A percentile compares a stretch with the other conserved stretches of the same genome.
Evolutionary conservation across 768 basidiomycete species (phyloP).

Genomic region (Galerina marginata): DNA sequence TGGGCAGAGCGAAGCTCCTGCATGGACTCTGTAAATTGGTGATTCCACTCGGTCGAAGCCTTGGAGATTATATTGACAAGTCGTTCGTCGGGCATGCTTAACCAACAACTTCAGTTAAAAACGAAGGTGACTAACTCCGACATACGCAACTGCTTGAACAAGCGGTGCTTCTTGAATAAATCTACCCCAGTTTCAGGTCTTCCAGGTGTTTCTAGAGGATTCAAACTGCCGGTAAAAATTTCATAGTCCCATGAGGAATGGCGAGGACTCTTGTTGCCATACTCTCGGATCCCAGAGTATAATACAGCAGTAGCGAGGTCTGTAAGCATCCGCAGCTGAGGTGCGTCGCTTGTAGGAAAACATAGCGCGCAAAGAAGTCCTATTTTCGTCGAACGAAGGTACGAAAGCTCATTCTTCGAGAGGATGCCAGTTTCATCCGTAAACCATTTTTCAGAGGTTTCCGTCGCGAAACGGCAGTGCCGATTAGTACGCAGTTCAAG

Average conservation of each 20-base stretch:
- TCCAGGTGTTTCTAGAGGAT: not conserved
- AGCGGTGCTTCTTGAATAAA: conserved; percentile 30
- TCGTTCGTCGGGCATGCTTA: conserved; percentile 22
- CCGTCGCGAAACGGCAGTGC: conserved; percentile 38
- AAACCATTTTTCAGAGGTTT: conserved; percentile 40
- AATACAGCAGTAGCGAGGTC: conserved; percentile 54
- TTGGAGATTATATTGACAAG: conserved; percentile 39
- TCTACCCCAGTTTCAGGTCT: conserved; percentile 15
- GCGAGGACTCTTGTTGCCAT: not conserved
- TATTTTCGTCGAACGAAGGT: conserved; percentile 34
- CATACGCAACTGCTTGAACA: conserved; percentile 42
- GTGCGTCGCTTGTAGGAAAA: conserved; percentile 60
- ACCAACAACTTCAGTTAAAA: not conserved
- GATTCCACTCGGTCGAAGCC: conserved; percentile 43
- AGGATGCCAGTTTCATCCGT: conserved; percentile 26
- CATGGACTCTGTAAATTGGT: conserved; percentile 43
- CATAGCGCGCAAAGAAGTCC: conserved; percentile 65
- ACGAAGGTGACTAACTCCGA: not conserved
- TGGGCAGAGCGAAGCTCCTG: conserved; percentile 42
- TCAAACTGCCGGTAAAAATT: not conserved
- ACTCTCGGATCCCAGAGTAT: conserved; percentile 37
- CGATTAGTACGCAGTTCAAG: conserved; percentile 46
- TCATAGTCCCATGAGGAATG: not conserved
- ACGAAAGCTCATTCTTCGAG: conserved; percentile 30
- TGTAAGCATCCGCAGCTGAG: conserved; percentile 57